Conservation (phyloP, 805 yeast species). For the Suhomyces pyralidae region DNA sequence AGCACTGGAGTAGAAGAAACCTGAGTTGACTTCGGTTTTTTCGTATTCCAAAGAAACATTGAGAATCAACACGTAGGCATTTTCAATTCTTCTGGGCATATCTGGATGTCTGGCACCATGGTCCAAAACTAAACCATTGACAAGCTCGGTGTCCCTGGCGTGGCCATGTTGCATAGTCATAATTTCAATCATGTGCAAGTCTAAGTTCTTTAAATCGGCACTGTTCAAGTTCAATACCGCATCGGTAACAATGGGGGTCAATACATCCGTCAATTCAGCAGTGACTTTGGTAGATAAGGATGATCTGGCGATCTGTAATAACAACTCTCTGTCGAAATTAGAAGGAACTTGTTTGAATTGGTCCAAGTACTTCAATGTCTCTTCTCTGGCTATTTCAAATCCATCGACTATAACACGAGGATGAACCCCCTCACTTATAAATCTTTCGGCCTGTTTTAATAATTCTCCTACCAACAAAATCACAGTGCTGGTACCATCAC, state of each 20-base stretch:
- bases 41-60: constrained; percentile 96
- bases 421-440: constrained; percentile 89
- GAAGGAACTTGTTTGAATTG: constrained; percentile 53
- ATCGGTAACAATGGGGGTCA: constrained; percentile 94
- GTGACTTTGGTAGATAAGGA: constrained; percentile 86
- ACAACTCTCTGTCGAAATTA: constrained; percentile 76
- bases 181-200: constrained; percentile 95
- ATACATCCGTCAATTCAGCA: constrained; percentile 68
- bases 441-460: constrained; percentile 91
- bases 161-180: constrained; percentile 96
- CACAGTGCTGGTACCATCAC: constrained; percentile 97
- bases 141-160: constrained; percentile 76
- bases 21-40: constrained; percentile 95
- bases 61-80: constrained; percentile 81
- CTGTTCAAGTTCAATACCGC: constrained; percentile 80
- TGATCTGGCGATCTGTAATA: constrained; percentile 87
- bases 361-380: constrained; percentile 67
- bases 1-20: constrained; percentile 90
- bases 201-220: constrained; percentile 50
- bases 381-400: constrained; percentile 83
- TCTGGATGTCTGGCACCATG: constrained; percentile 99
- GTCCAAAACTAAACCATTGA: constrained; percentile 89
- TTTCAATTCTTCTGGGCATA: constrained; percentile 86
- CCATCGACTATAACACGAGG: constrained; percentile 95
- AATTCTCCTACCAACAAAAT: constrained; percentile 92